These are phyloP conservation scores for Annulohypoxylon nitens DNA, from an alignment of 495 filamentous ascomycete genomes.

Conservation along the genomic window DNA sequence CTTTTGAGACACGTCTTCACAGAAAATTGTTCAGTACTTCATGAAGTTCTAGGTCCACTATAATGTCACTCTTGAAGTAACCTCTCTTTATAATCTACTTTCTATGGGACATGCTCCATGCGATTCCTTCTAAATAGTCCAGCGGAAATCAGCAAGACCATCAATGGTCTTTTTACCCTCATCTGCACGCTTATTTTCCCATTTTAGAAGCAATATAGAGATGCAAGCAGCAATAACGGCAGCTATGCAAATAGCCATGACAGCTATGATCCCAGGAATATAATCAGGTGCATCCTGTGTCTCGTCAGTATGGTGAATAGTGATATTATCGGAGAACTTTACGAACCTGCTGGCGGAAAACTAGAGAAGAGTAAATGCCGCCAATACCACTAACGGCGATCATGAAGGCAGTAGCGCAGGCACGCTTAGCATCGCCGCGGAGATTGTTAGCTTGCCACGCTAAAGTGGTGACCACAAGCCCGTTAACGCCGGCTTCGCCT, in stretches of 20 bases:
- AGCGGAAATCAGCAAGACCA: slow-evolving; percentile 49
- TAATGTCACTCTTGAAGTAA: too few species aligned
- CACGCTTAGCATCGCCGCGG: slow-evolving; percentile 72
- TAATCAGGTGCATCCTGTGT: slow-evolving; percentile 66
- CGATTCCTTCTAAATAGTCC: slow-evolving; percentile 45
- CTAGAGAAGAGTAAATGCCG: slow-evolving; percentile 68
- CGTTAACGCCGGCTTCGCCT: slow-evolving; percentile 65
- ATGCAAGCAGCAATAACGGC: slow-evolving; percentile 38
- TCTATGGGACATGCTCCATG: not conserved
- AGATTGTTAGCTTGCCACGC: slow-evolving; percentile 76
- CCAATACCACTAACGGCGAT: slow-evolving; percentile 64
- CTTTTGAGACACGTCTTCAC: not conserved
- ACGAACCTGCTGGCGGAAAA: slow-evolving; percentile 64
- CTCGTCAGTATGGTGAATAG: slow-evolving; percentile 12
- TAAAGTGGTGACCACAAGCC: slow-evolving; percentile 67
- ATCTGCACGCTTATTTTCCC: slow-evolving; percentile 50
- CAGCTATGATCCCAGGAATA: slow-evolving; percentile 63
- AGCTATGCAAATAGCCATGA: slow-evolving; percentile 43
- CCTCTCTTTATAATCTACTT: not conserved
- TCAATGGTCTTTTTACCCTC: slow-evolving; percentile 52
- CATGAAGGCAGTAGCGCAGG: slow-evolving; percentile 45
- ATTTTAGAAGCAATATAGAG: slow-evolving; percentile 46
- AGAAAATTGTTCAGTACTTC: too few species aligned
- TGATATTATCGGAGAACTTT: not conserved
- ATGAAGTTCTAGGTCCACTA: too few species aligned